Evolutionary conservation across 129 eudicot genomes (phyloP).

Genomic region (Scalesia atractyloides): DNA sequence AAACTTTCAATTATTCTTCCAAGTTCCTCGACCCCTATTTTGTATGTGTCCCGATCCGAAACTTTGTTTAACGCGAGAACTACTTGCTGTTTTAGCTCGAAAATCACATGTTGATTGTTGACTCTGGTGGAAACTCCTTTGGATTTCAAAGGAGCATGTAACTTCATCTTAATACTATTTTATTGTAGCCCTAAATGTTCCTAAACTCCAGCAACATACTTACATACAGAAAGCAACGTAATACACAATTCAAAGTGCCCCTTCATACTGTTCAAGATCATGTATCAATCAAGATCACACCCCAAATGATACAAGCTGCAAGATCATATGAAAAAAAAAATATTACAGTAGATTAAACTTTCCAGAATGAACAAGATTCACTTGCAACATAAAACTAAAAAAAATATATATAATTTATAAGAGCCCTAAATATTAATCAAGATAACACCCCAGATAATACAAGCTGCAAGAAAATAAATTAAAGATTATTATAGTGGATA

Average conservation of each 20-base stretch:
- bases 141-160: slow-evolving; percentile 48
- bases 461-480: slow-evolving; percentile 18
- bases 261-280: slow-evolving; percentile 15
- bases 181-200: slow-evolving; percentile 2
- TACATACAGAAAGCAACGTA: slow-evolving; percentile 8
- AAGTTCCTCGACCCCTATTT: slow-evolving; percentile 78
- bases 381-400: slow-evolving; percentile 1
- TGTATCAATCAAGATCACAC: slow-evolving; percentile 14
- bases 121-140: slow-evolving; percentile 53
- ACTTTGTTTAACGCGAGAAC: slow-evolving; percentile 71
- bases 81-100: slow-evolving; percentile 79
- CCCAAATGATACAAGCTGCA: slow-evolving; percentile 30
- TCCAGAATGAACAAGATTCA: background rate
- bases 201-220: slow-evolving; percentile 9
- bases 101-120: slow-evolving; percentile 58
- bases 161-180: slow-evolving; percentile 49
- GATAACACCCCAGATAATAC: background rate
- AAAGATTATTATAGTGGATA: background rate
- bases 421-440: slow-evolving; percentile 13
- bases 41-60: slow-evolving; percentile 84
- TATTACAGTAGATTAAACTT: background rate
- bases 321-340: background rate
- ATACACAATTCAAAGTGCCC: slow-evolving; percentile 17
- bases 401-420: background rate
- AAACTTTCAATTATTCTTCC: slow-evolving; percentile 57